Base-by-base conservation (phyloP, 305 asterid genomes). In the Fraxinus platypoda region DNA sequence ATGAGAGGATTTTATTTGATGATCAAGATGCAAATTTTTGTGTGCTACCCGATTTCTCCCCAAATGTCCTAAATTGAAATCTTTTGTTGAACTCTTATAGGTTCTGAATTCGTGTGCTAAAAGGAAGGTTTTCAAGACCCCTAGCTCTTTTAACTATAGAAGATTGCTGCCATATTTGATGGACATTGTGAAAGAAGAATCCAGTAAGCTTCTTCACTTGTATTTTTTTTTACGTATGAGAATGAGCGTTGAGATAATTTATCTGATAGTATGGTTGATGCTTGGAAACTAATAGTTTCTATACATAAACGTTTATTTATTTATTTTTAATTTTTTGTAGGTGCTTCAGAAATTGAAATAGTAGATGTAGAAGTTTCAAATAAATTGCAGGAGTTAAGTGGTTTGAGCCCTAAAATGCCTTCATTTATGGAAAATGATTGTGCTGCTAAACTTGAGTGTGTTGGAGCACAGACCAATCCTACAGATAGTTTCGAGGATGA, bases 161-260 rank as follows among this genome's bases (percentile, higher is more conserved):
- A 91, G 97, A 89, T 74, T 94, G 94, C 93, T 93, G 79, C 97
- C 97, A 0, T 92, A 88, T 90, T 74, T 94, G 71, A 85, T 46
- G 87, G 92, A 86, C 80, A 86, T 86, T 62, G 83, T 70, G 64
- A 89, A 88, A 75, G 93, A 89, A 68, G 82, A 87, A 49, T 80
- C 90, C 15, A 25, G 98, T 93, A 87, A 83, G 88, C 76, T 77
- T 74, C 81, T 2, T 74, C 9, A 37, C 38, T 72, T 37, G 12
- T 17, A 13, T 17, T 28, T 62, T 0, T 30, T 70, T 30, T 31
- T 15, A 0, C 8, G 11, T 13, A 71, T 33, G 43, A 0, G 9
- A 4, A 15, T 17, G 76, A 49, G 33, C 19, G 4, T 21, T 19
- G 81, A 21, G 73, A 71, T 68, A 37, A 73, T 80, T 66, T 25